These are phyloP conservation scores for Chalciporus chontae DNA, from an alignment of 768 basidiomycete species.

Conservation along the genomic window DNA sequence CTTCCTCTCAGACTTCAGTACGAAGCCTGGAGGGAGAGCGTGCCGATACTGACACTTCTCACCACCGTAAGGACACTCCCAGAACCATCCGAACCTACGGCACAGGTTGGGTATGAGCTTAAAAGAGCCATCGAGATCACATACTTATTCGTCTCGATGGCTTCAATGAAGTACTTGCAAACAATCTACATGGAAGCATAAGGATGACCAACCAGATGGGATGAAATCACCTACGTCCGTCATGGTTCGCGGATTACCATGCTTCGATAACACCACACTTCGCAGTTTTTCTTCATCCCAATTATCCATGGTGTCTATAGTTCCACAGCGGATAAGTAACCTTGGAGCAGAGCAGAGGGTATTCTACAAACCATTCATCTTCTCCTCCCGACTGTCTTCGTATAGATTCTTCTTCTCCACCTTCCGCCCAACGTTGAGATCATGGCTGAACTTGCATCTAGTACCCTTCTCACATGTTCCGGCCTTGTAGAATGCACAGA, in stretches of 20 bases:
- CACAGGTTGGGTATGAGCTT: not conserved
- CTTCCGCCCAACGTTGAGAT: slow-evolving; percentile 83
- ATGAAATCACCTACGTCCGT: slow-evolving; percentile 65
- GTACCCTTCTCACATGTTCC: slow-evolving; percentile 90
- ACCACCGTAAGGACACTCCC: slow-evolving; percentile 84
- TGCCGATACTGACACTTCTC: slow-evolving; percentile 91
- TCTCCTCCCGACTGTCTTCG: slow-evolving; percentile 81
- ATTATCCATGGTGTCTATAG: slow-evolving; percentile 89
- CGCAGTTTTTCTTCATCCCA: slow-evolving; percentile 96
- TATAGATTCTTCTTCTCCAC: slow-evolving; percentile 96
- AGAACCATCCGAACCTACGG: slow-evolving; percentile 86
- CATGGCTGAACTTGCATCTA: slow-evolving; percentile 98
- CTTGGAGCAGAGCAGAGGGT: not conserved
- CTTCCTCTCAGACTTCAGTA: slow-evolving; percentile 91
- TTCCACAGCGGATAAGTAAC: not conserved
- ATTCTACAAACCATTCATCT: slow-evolving; percentile 55
- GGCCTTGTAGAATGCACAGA: slow-evolving; percentile 91
- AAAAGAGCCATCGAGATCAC: not conserved
- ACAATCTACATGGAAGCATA: slow-evolving; percentile 63
- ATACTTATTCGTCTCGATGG: slow-evolving; percentile 87
- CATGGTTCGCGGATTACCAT: slow-evolving; percentile 86
- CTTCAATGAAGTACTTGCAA: slow-evolving; percentile 95
- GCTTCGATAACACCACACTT: slow-evolving; percentile 81
- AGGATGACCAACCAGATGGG: slow-evolving; percentile 4
- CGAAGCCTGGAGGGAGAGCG: slow-evolving; percentile 93